Conservation (phyloP, 169 alveolate genomes). For the Fabrea salina region DNA sequence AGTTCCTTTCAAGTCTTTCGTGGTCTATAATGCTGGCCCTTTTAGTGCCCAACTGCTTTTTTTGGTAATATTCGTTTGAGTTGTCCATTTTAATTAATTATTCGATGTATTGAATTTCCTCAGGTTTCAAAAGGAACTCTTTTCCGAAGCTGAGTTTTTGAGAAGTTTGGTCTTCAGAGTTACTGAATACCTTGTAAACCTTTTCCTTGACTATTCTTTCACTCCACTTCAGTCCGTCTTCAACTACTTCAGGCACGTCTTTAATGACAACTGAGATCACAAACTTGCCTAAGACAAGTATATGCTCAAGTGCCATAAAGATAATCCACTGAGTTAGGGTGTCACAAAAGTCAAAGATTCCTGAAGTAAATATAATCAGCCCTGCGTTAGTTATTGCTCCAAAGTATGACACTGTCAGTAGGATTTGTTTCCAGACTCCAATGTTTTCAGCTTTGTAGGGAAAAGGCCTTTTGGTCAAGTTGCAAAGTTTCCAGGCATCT, state of each 20-base stretch:
- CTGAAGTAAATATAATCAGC: neutral
- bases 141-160: no score
- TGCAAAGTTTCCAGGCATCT: conserved; percentile 37
- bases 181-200: no score
- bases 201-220: conserved; percentile 24
- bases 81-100: no score
- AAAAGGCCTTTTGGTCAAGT: conserved; percentile 16
- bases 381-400: conserved; percentile 15
- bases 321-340: conserved; percentile 5
- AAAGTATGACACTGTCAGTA: neutral
- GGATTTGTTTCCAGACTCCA: conserved; percentile 24
- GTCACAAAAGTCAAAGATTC: neutral
- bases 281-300: neutral
- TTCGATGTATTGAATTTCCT: no score
- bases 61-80: no score
- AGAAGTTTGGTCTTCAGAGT: no score
- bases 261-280: neutral
- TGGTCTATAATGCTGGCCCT: no score
- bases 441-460: neutral
- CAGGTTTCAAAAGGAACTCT: no score
- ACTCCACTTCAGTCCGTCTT: conserved; percentile 23
- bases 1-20: no score
- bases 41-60: no score
- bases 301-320: conserved; percentile 28
- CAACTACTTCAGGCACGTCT: conserved; percentile 27